phyloP scores from a whole-genome alignment of 1,284 basidiomycete species.

The Pisolithus thermaeus region DNA sequence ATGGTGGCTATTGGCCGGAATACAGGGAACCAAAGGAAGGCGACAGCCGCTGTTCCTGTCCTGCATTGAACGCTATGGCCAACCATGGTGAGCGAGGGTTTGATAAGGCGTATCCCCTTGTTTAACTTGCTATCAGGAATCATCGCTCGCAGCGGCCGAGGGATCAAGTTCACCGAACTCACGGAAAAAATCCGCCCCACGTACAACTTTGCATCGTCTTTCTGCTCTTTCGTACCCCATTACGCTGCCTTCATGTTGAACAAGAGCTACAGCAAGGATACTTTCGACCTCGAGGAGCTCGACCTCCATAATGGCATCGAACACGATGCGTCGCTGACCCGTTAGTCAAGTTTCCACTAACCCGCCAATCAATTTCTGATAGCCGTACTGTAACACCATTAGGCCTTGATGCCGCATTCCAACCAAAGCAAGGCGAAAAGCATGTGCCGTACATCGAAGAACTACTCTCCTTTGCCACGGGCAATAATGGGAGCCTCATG shows the following conservation, averaged over 20 bases:
- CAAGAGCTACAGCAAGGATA: constrained; percentile 50
- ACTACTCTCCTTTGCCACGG: constrained; percentile 54
- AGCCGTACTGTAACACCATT: not conserved
- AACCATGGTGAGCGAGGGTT: constrained; percentile 53
- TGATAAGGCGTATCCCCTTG: not conserved
- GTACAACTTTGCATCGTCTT: constrained; percentile 58
- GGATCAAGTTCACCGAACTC: constrained; percentile 61
- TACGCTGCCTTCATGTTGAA: constrained; percentile 53
- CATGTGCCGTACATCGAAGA: constrained; percentile 48
- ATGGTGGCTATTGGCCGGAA: constrained; percentile 62
- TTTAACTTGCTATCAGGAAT: constrained; percentile 44
- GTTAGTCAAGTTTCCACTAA: constrained; percentile 36
- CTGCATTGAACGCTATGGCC: constrained; percentile 66
- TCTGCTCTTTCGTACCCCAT: constrained; percentile 59
- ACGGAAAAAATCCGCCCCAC: no score
- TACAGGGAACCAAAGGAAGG: constrained; percentile 50
- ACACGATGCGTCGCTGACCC: constrained; percentile 67
- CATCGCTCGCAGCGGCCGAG: constrained; percentile 57
- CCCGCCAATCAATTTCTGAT: not conserved
- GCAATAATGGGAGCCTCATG: constrained; percentile 43
- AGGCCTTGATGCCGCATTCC: constrained; percentile 55
- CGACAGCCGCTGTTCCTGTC: constrained; percentile 65
- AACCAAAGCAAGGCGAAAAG: constrained; percentile 48
- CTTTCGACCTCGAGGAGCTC: constrained; percentile 59
- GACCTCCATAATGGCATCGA: constrained; percentile 73